Evolutionary conservation across 805 yeast species (phyloP), one percentile per base, ranked within the genome.

Genomic region (Metschnikowia reukaufii): DNA sequence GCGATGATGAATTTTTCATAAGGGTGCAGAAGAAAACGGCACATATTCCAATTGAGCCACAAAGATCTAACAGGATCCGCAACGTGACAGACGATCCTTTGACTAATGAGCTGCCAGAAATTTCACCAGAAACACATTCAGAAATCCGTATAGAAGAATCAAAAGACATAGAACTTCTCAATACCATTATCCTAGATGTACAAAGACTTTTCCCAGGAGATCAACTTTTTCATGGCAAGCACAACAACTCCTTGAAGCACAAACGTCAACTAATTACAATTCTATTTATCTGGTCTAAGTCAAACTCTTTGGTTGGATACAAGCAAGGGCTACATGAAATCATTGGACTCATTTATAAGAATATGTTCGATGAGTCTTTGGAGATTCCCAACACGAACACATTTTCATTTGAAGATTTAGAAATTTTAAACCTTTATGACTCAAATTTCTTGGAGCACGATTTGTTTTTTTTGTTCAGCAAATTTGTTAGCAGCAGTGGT

Each of bases 321-420:
- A 74, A 72, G 50, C 84, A 79, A 57, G 84, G 84, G 0, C 58
- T 77, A 41, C 84, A 79, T 61, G 84, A 79, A 56, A 62, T 79
- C 4, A 61, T 74, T 43, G 84, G 83, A 1, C 56, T 78, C 44
- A 64, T 79, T 6, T 78, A 67, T 55, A 62, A 73, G 16, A 68
- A 67, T 43, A 52, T 77, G 15, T 54, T 62, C 48, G 53, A 56
- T 6, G 82, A 77, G 49, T 58, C 74, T 3, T 56, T 64, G 30
- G 39, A 39, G 1, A 40, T 58, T 13, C 44, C 56, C 9, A 29
- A 33, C 23, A 38, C 58, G 4, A 51, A 50, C 42, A 25, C 34
- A 8, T 49, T 50, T 29, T 45, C 64, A 9, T 38, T 42, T n/a
- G 59, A 55, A 21, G 79, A 73, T 48, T 27, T 58, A 34, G 58